A percentile compares a stretch with the other conserved stretches of the same genome.
These are phyloP conservation scores for Cladosporium sp. DNA, from an alignment of 2,329 filamentous ascomycete genomes.

Conservation along the genomic window DNA sequence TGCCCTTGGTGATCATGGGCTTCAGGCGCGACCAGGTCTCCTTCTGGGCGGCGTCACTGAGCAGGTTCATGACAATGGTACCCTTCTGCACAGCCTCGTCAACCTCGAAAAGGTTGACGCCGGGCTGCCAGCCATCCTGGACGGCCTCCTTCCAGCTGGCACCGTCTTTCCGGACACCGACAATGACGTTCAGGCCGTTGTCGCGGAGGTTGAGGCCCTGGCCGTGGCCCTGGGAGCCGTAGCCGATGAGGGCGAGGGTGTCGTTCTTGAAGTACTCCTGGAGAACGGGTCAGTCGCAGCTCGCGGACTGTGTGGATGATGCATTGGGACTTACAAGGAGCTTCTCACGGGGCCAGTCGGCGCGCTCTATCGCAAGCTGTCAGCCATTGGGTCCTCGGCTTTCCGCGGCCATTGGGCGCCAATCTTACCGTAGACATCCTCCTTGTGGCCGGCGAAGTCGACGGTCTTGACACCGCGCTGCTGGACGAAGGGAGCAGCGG, in stretches of 20 bases:
- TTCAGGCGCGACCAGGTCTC: constrained; percentile 99
- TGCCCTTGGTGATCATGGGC: constrained; percentile 97
- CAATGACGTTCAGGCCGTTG: constrained; percentile 98
- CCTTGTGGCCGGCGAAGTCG: constrained; percentile 93
- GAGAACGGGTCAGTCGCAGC: constrained; percentile 4
- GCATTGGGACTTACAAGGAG: constrained; percentile 62
- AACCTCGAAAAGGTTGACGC: constrained; percentile 98
- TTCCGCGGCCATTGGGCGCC: background rate
- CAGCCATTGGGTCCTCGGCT: constrained; percentile 20
- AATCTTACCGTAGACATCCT: constrained; percentile 79
- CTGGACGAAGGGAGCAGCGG: constrained; percentile 41
- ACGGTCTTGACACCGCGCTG: constrained; percentile 96
- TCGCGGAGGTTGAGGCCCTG: constrained; percentile 99
- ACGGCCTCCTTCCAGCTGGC: constrained; percentile 96
- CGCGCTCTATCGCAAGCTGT: constrained; percentile 63
- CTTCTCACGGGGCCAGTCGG: constrained; percentile 98
- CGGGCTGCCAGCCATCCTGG: constrained; percentile 95
- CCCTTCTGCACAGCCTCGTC: constrained; percentile 91
- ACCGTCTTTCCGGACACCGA: constrained; percentile 97
- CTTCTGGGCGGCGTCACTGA: constrained; percentile 93
- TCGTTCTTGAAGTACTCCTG: constrained; percentile 99
- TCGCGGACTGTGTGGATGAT: background rate
- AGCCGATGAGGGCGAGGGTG: constrained; percentile 97
- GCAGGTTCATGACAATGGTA: constrained; percentile 98
- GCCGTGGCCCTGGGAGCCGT: constrained; percentile 96